A percentile compares a stretch with the other conserved stretches of the same genome.
Evolutionary conservation across 768 basidiomycete genomes (phyloP).

Genomic region (Wakefieldia striispora): DNA sequence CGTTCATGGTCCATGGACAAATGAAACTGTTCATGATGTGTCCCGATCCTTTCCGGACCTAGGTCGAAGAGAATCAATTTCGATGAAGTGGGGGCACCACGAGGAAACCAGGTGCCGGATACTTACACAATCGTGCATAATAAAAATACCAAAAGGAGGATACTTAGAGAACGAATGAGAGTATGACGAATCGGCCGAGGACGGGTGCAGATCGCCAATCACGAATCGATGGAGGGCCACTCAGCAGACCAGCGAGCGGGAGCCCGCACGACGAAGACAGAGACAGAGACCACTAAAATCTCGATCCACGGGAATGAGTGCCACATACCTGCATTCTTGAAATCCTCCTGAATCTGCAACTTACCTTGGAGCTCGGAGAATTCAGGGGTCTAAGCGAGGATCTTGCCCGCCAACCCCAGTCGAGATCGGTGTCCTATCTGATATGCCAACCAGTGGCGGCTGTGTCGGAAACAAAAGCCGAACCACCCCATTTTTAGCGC

Average conservation of each 20-base stretch:
- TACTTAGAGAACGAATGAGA: background rate
- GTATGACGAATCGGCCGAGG: background rate
- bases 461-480: background rate
- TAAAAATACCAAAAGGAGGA: background rate
- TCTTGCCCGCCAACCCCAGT: too few species aligned
- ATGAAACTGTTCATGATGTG: slow-evolving; percentile 14
- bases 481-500: background rate
- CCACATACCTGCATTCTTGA: background rate
- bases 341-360: background rate
- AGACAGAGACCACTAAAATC: background rate
- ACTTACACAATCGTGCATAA: slow-evolving; percentile 9
- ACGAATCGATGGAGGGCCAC: background rate
- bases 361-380: background rate
- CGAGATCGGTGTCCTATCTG: background rate
- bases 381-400: background rate
- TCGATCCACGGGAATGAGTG: background rate
- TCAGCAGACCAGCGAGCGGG: background rate
- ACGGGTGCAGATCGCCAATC: background rate
- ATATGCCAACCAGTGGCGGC: background rate
- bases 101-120: slow-evolving; percentile 11
- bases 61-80: slow-evolving; percentile 11
- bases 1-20: slow-evolving; percentile 8
- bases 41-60: slow-evolving; percentile 14
- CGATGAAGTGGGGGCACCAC: slow-evolving; percentile 14
- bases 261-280: background rate